Conservation (phyloP, 2,329 filamentous ascomycete species). For the Aureobasidium lini region DNA sequence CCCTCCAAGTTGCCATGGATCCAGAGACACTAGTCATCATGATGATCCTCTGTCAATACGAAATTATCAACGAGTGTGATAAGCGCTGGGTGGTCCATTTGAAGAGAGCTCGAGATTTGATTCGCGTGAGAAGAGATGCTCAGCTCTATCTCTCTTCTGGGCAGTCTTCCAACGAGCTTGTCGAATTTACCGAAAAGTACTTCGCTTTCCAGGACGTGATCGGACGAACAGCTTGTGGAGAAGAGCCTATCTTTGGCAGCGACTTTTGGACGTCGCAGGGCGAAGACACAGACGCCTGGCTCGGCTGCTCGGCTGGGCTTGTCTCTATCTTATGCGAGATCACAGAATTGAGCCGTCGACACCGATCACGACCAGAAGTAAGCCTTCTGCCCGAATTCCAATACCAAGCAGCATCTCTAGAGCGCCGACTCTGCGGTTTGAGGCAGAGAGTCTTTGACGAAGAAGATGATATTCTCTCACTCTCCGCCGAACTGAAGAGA, state of each 20-base stretch:
- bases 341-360: constrained; percentile 38
- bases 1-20: constrained; percentile 17
- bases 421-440: constrained; percentile 27
- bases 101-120: constrained; percentile 41
- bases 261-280: constrained; percentile 40
- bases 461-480: constrained; percentile 28
- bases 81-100: constrained; percentile 42
- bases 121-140: constrained; percentile 30
- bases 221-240: constrained; percentile 43
- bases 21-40: constrained; percentile 35
- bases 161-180: constrained; percentile 15
- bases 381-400: constrained; percentile 23
- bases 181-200: constrained; percentile 38
- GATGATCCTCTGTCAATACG: constrained; percentile 41
- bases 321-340: constrained; percentile 41
- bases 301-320: constrained; percentile 42
- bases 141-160: constrained; percentile 1
- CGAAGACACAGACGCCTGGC: constrained; percentile 38
- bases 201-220: constrained; percentile 48
- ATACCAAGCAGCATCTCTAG: constrained; percentile 29
- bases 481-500: constrained; percentile 37
- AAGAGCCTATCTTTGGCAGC: constrained; percentile 39
- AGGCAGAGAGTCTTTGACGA: constrained; percentile 28
- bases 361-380: constrained; percentile 23
- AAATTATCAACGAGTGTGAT: constrained; percentile 36